Base-by-base conservation (phyloP, 805 yeast species). In the Kluyveromyces wickerhamii region DNA sequence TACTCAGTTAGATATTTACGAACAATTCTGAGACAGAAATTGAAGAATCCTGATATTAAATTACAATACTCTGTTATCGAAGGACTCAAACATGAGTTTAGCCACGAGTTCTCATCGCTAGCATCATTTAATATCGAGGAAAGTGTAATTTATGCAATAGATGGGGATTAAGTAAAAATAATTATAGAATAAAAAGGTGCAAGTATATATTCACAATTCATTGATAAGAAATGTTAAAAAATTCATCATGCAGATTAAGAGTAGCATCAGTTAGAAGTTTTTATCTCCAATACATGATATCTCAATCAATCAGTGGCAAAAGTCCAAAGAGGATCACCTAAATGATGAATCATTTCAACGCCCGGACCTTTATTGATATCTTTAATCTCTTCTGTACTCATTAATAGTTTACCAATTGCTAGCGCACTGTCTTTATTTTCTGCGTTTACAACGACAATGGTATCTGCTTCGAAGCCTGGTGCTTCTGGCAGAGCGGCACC, bases 361-460 rank as follows among this genome's bases (percentile, higher is more conserved):
- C 96, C 96, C 41, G 83, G 77, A 28, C 94, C 95, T 59, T 88
- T 88, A 57, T 88, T 88, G 27, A 73, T 67, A 14, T 72, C 62
- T 58, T 81, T 83, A 51, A 88, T 87, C 32, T 88, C 96, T 48
- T 83, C 89, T 2, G 94, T 81, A 47, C 87, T 77, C 96, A 88
- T 85, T 32, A 72, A 60, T 42, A 89, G 66, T 48, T 77, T 77
- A n/a, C 96, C 97, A 38, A 89, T 69, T 5, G 96, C 96, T 59
- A 89, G 63, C 0, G 96, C 95, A 49, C 72, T 67, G 44, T 87
- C 94, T 53, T 89, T 89, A 39, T 95, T 95, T 61, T 88, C 96
- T 32, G 96, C 96, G 54, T 78, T 81, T 17, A 89, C 72, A 7
- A 82, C 71, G 29, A 88, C 95, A 19, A 83, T 69, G n/a, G 78